Percentiles rank a stretch among this genome's conserved stretches.
Conservation (phyloP, 352 stramenopile species). For the Phytopythium montanum region DNA sequence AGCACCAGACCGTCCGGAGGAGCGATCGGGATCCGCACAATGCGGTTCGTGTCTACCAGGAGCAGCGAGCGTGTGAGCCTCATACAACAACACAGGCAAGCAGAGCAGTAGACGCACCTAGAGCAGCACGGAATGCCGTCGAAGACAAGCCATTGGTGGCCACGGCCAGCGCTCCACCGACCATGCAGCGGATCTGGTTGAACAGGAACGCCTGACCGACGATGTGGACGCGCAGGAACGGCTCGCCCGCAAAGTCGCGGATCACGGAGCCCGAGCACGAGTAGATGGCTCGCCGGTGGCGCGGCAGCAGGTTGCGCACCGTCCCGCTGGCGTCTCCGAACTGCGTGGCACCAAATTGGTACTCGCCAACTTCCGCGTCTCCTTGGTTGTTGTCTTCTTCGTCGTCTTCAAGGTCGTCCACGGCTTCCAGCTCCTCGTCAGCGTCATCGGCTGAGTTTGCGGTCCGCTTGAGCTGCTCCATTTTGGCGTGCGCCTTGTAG, state of each 20-base stretch:
- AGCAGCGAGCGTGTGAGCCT: not conserved
- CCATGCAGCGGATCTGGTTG: conserved; percentile 91
- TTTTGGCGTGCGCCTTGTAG: conserved; percentile 66
- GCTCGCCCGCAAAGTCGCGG: conserved; percentile 49
- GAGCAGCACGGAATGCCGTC: conserved; percentile 61
- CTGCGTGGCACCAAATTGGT: conserved; percentile 24
- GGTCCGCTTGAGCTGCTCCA: conserved; percentile 14
- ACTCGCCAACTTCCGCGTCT: conserved; percentile 12
- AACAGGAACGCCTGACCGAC: conserved; percentile 82
- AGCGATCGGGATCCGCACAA: conserved; percentile 85
- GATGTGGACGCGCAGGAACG: conserved; percentile 74
- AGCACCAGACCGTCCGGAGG: conserved; percentile 87
- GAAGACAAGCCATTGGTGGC: conserved; percentile 68
- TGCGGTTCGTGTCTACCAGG: conserved; percentile 56
- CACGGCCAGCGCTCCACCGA: conserved; percentile 81
- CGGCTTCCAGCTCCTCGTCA: conserved; percentile 7
- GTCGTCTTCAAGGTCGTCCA: conserved; percentile 9
- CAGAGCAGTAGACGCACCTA: conserved; percentile 37
- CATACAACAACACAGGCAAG: conserved; percentile 1
- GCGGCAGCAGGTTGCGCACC: conserved; percentile 50
- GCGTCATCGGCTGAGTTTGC: conserved; percentile 9
- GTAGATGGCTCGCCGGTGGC: conserved; percentile 77
- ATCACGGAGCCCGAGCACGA: conserved; percentile 65
- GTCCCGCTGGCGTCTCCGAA: conserved; percentile 34
- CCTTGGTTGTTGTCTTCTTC: conserved; percentile 12